A percentile compares a stretch with the other conserved stretches of the same genome.
phyloP scores from a whole-genome alignment of 768 basidiomycete species.

The Coprinopsis strossmayeri region DNA sequence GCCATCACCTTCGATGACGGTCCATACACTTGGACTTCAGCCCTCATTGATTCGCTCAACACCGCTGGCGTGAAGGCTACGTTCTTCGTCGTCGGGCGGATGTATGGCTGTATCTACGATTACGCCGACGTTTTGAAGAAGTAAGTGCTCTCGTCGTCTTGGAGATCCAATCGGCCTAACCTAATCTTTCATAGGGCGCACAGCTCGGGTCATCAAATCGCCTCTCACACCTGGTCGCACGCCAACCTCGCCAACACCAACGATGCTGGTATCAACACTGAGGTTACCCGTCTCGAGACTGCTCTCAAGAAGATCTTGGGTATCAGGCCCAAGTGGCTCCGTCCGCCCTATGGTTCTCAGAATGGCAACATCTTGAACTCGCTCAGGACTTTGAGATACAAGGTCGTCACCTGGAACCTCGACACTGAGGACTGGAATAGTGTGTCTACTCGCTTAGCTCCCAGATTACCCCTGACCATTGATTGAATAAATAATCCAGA shows the following conservation, averaged over 20 bases:
- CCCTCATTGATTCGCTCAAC: slow-evolving; percentile 16
- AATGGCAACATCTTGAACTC: slow-evolving; percentile 9
- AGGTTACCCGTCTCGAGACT: slow-evolving; percentile 11
- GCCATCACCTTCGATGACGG: slow-evolving; percentile 16
- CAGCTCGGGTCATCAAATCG: slow-evolving; percentile 35
- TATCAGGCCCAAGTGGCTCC: slow-evolving; percentile 14
- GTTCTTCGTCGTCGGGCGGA: slow-evolving; percentile 35
- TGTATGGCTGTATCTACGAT: slow-evolving; percentile 35
- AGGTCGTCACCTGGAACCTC: slow-evolving; percentile 15
- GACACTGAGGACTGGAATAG: slow-evolving; percentile 14
- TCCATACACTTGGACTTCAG: slow-evolving; percentile 14
- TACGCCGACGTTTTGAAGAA: slow-evolving; percentile 22
- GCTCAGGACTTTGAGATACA: slow-evolving; percentile 10
- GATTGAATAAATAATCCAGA: neutral
- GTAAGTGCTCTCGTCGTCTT: no score
- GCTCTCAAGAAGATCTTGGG: slow-evolving; percentile 15
- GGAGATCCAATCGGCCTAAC: no score
- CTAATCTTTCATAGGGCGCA: slow-evolving; percentile 24
- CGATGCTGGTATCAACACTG: slow-evolving; percentile 4
- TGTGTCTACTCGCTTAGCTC: neutral
- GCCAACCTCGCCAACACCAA: slow-evolving; percentile 25
- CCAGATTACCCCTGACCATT: neutral
- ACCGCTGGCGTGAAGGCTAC: slow-evolving; percentile 29
- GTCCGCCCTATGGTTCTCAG: slow-evolving; percentile 12
- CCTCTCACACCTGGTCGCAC: slow-evolving; percentile 44